Conservation (phyloP, 1,284 basidiomycete species). For the Hypsizygus ulmarius region DNA sequence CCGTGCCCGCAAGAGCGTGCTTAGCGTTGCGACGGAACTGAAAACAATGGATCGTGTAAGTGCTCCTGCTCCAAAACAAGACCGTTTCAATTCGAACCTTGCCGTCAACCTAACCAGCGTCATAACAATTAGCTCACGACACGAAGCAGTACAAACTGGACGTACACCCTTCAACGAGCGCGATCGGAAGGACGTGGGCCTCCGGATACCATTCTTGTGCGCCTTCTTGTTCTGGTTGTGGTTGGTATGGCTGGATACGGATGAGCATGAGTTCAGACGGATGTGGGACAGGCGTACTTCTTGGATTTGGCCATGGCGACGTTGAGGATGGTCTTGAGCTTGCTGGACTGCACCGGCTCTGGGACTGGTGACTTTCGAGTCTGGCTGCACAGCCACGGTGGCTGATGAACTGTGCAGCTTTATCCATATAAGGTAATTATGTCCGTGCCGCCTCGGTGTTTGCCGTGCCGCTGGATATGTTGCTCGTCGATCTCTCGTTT, state of each 20-base stretch:
- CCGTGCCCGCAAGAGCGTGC: constrained; percentile 76
- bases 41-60: constrained; percentile 16
- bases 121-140: constrained; percentile 7
- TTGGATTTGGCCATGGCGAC: constrained; percentile 79
- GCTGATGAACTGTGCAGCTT: constrained; percentile 27
- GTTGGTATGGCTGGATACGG: constrained; percentile 67
- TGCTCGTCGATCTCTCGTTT: no score
- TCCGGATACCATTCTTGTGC: constrained; percentile 96
- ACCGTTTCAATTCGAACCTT: constrained; percentile 54
- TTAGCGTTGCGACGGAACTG: constrained; percentile 87
- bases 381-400: constrained; percentile 24
- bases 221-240: constrained; percentile 96
- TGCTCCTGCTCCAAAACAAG: constrained; percentile 4
- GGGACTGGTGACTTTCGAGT: constrained; percentile 9
- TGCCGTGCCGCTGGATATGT: background rate
- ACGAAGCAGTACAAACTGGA: constrained; percentile 24
- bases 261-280: constrained; percentile 11
- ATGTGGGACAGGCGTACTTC: constrained; percentile 49
- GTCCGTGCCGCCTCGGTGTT: background rate
- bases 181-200: constrained; percentile 72
- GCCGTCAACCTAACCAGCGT: constrained; percentile 65
- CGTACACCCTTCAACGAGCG: constrained; percentile 90
- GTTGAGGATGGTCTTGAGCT: constrained; percentile 23
- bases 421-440: constrained; percentile 8
- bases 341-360: constrained; percentile 13